Conservation (phyloP, 352 stramenopile species). For the Phytophthora sp. region DNA sequence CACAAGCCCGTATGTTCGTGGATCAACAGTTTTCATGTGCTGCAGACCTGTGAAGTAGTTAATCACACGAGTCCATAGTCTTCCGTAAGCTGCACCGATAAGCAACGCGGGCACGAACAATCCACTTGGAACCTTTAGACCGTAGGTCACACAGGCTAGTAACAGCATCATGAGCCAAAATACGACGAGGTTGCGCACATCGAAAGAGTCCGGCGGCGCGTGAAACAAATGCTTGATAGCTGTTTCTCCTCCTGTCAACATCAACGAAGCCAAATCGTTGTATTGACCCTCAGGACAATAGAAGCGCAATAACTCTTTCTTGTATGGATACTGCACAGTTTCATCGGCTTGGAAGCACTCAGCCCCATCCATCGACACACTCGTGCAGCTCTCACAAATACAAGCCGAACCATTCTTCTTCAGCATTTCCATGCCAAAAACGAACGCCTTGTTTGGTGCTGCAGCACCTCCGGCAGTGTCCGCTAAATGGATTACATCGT, state of each 20-base stretch:
- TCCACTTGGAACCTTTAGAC: conserved; percentile 95
- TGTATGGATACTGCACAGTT: conserved; percentile 79
- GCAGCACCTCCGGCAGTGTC: conserved; percentile 32
- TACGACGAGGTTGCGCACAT: conserved; percentile 73
- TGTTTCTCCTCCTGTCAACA: conserved; percentile 94
- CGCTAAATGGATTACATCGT: conserved; percentile 59
- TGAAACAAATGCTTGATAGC: conserved; percentile 97
- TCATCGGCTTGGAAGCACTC: conserved; percentile 76
- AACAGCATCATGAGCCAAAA: conserved; percentile 79
- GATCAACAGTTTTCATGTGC: conserved; percentile 71
- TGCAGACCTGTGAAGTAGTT: conserved; percentile 73
- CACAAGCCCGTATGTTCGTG: conserved; percentile 96
- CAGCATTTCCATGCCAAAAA: conserved; percentile 74
- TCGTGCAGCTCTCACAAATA: conserved; percentile 72
- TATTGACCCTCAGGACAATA: conserved; percentile 96
- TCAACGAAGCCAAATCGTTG: conserved; percentile 97
- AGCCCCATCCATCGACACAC: conserved; percentile 50
- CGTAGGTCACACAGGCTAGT: conserved; percentile 95
- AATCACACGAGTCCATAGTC: conserved; percentile 87
- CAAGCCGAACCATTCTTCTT: conserved; percentile 71
- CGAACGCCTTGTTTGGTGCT: conserved; percentile 59
- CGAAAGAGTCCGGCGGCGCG: conserved; percentile 71
- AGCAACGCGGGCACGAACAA: conserved; percentile 97
- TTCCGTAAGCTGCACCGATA: conserved; percentile 94
- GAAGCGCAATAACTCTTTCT: conserved; percentile 93